phyloP scores from a whole-genome alignment of 1,284 basidiomycete species.

The Mycena citricolor region DNA sequence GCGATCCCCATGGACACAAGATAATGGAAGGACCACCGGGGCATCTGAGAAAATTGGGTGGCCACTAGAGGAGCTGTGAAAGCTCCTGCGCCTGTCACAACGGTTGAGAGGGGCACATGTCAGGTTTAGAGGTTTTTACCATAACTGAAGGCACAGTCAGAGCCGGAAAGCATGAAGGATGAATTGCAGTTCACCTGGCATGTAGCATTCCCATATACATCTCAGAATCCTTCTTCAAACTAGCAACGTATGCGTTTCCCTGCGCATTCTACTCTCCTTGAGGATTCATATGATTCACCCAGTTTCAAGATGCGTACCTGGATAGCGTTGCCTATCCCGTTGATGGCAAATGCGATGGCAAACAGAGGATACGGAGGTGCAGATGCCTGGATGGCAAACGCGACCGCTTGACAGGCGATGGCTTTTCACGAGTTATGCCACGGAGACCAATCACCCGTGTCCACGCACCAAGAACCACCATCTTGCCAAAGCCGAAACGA shows the following conservation, averaged over 20 bases:
- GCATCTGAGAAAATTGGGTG: slow-evolving; percentile 57
- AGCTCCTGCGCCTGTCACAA: slow-evolving; percentile 45
- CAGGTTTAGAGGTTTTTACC: background rate
- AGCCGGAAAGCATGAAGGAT: no score
- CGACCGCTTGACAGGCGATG: slow-evolving; percentile 32
- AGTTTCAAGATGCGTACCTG: slow-evolving; percentile 38
- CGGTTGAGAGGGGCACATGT: no score
- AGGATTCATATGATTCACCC: background rate
- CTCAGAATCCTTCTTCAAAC: slow-evolving; percentile 40
- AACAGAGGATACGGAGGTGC: slow-evolving; percentile 70
- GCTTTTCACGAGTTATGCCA: slow-evolving; percentile 20
- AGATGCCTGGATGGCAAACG: slow-evolving; percentile 43
- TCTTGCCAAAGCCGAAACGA: slow-evolving; percentile 47
- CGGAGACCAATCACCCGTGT: background rate
- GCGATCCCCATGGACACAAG: slow-evolving; percentile 59
- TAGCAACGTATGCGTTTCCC: slow-evolving; percentile 55
- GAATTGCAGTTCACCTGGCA: slow-evolving; percentile 36
- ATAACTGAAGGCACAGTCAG: slow-evolving; percentile 15
- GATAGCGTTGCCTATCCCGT: slow-evolving; percentile 60
- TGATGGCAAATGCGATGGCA: slow-evolving; percentile 56
- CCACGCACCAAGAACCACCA: slow-evolving; percentile 17
- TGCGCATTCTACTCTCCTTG: slow-evolving; percentile 48
- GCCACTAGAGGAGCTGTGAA: slow-evolving; percentile 59
- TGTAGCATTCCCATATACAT: slow-evolving; percentile 57
- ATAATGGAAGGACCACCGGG: slow-evolving; percentile 65